Base-by-base conservation (phyloP, 768 basidiomycete species). In the Podaxis sp. region DNA sequence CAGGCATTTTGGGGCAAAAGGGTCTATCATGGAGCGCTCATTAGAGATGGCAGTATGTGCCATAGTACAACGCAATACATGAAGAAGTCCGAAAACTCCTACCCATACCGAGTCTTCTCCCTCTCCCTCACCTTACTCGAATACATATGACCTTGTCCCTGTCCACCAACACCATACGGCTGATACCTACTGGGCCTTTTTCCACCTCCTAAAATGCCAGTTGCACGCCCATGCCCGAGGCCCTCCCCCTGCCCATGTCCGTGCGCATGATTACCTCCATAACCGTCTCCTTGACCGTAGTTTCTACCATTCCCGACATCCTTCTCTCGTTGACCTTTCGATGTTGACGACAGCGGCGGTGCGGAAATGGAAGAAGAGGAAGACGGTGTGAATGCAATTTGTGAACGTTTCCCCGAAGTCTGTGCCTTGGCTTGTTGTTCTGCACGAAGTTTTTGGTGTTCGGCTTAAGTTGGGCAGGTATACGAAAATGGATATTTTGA, bases 361-460 rank as follows among this genome's bases (percentile, higher is more conserved):
- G 49, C 57, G 2, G 63, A 51, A 36, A n/a, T 40, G 2, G 39
- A 13, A 11, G 39, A 13, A n/a, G 66, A 61, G 26, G 59, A 36
- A 28, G 66, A 59, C 2, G 73, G 64, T 0, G 83, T 79, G 65
- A 93, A 93, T 19, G 83, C 80, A 59, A 94, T 91, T 36, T 84
- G 82, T 15, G 75, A 79, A 12, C 90, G 80, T 68, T 86, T 87
- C 22, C 81, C 82, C 0, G 80, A 67, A 13, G 82, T 77, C 69
- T 88, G 85, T 1, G 77, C 67, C 0, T 80, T 76, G 7, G 81
- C 70, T 55, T 84, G 81, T 63, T 86, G 83, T 65, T 92, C 89
- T n/a, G 82, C 83, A 24, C 84, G 83, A 59, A 76, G 69, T 68
- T 85, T 91, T 75, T 87, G 89, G 63, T 76, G 70, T 72, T 81